Base-by-base conservation (phyloP, 192 early-diverging fungal genomes). In the Thoreauomyces humboldtii region DNA sequence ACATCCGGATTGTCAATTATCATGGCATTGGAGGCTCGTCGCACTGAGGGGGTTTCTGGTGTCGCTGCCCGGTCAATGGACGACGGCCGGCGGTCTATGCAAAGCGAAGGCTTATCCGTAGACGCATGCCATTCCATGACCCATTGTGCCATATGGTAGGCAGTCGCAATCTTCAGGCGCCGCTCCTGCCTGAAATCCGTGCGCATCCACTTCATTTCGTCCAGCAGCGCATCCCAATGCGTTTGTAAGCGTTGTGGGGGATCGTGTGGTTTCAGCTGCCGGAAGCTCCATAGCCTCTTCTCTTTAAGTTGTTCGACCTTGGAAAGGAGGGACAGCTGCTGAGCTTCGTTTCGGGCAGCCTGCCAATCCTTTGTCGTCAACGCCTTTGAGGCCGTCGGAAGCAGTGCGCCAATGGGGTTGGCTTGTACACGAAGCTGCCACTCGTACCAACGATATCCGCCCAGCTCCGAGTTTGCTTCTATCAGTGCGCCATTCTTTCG, bases 131-230 rank as follows among this genome's bases (percentile, higher is more conserved):
- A 94, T 37, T 89, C 90, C 78, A 87, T 74, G 7, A 90, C 73
- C 67, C 81, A 81, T 37, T 74, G 72, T 0, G 85, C 83, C 0
- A 93, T 48, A 36, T 72, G 81, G 61, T 75, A 88, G 0, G 91
- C 88, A 14, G 73, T 78, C 7, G 82, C 87, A 29, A 88, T 87
- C 71, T 94, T 94, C 91, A 89, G 91, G 37, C 80, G 82, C 37
- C 85, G 72, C 63, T 94, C 92, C 57, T 93, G 85, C 53, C 82
- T 82, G 72, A 91, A 93, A 60, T 94, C 92, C 27, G 81, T 86
- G 24, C 78, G 75, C 67, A 87, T 75, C 92, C 91, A 94, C 76
- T 80, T 79, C 89, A 92, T 87, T 61, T 93, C 91, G 44, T 89
- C 88, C 36, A 93, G 58, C 31, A 93, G 67, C 35, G 72, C 77